Conservation (phyloP, 331 rosid species). For the Stylosanthes scabra region DNA sequence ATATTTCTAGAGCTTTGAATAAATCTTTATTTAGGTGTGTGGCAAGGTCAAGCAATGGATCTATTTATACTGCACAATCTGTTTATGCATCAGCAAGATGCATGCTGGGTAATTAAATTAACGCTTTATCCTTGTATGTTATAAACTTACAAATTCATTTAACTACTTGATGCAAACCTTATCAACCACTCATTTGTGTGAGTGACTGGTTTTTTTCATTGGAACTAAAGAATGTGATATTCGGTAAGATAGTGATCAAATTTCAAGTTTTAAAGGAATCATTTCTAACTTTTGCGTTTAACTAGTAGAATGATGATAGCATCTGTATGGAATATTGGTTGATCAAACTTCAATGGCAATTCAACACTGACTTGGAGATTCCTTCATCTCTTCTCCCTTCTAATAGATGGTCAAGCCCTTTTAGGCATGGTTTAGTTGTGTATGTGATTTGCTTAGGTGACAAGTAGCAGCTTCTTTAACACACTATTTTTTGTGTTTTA, state of each 20-base stretch:
- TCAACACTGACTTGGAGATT: neutral
- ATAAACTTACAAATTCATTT: slow-evolving; percentile 13
- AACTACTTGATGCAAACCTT: slow-evolving; percentile 50
- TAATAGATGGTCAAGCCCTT: neutral
- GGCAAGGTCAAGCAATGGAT: slow-evolving; percentile 20
- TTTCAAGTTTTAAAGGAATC: slow-evolving; percentile 1
- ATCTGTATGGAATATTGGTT: neutral
- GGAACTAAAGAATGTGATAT: slow-evolving; percentile 50
- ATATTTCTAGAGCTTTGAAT: too few species aligned
- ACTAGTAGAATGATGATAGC: slow-evolving; percentile 20
- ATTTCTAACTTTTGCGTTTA: slow-evolving; percentile 5
- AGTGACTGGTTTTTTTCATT: slow-evolving; percentile 39
- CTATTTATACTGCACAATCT: too few species aligned
- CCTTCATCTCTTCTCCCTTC: neutral
- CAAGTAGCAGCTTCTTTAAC: neutral
- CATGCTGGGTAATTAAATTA: too few species aligned
- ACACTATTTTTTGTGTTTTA: neutral
- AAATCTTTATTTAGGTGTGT: too few species aligned
- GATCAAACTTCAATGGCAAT: neutral
- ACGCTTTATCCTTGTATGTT: too few species aligned
- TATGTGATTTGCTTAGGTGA: neutral
- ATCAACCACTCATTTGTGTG: slow-evolving; percentile 37
- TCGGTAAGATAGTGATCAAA: slow-evolving; percentile 53
- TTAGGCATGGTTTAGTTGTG: neutral
- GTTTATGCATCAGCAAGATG: too few species aligned